Base-by-base conservation (phyloP, 768 basidiomycete species). In the Suillus sp. region DNA sequence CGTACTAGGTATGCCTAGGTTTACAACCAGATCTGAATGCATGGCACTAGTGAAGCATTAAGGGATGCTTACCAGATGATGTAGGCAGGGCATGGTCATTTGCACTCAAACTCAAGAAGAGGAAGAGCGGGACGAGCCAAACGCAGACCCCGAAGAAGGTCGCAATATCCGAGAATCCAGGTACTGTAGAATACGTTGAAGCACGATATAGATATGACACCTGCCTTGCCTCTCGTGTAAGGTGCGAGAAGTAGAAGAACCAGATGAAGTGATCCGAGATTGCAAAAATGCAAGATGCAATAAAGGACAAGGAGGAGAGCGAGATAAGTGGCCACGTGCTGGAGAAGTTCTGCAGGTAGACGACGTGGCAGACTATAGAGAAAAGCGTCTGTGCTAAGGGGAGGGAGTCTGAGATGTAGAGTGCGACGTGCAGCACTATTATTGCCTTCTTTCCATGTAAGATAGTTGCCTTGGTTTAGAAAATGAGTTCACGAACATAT, bases 331-430 rank as follows among this genome's bases (percentile, higher is more conserved):
- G 97, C 96, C 97, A 99, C 27, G 83, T 82, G 6, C 78, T 69
- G 11, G 94, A 92, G 76, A 99, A 97, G 77, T 98, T 99, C 76
- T 92, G 90, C 43, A 95, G 85, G 77, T 98, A 99, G 64, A 97
- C 83, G 61, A 91, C 45, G 69, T 99, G 97, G 70, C 93, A 96
- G 60, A 82, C 56, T 65, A 94, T 83, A 2, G 94, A 96, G 78
- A 98, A 95, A 3, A 82, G 67, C 20, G 86, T 87, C 64, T 91
- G 90, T 43, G 83, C 75, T 20, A 91, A 69, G 0, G 97, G 96
- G 2, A 99, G 84, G 16, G 86, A 81, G 71, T 99, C 97, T 57
- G 86, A 85, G 70, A 92, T 78, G 74, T 87, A 91, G 47, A 99
- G 83, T 30, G 93, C 67, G 51, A 86, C 72, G 73, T 99, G 95